Evolutionary conservation across 139 green algal species (phyloP).

Genomic region (Limnomonas spitsbergensis): DNA sequence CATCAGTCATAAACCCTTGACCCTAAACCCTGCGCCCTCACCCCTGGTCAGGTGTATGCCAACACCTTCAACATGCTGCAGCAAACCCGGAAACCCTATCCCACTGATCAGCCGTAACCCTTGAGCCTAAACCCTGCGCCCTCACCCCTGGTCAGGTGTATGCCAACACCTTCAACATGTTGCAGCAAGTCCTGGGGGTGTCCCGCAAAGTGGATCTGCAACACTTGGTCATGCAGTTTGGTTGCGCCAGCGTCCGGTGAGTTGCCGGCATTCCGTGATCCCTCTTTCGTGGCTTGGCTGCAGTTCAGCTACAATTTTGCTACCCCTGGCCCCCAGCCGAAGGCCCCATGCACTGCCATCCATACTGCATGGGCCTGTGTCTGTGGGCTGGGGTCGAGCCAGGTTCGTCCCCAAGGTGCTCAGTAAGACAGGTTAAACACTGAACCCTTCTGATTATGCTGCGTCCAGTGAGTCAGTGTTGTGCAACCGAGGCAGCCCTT

Average conservation of each 20-base stretch:
- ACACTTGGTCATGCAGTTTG: conserved; percentile 13
- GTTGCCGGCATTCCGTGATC: too few species aligned
- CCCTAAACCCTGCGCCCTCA: not conserved
- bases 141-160: conserved; percentile 9
- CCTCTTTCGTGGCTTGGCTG: too few species aligned
- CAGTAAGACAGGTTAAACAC: too few species aligned
- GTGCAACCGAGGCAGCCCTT: too few species aligned
- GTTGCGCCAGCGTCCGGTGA: conserved; percentile 2
- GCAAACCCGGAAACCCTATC: not conserved
- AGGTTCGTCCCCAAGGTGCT: too few species aligned
- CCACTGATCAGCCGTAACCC: not conserved
- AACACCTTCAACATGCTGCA: conserved; percentile 18
- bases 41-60: conserved; percentile 9
- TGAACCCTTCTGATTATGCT: too few species aligned
- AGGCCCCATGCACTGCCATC: too few species aligned
- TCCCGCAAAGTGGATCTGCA: not conserved
- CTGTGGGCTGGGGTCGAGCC: too few species aligned
- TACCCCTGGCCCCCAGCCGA: too few species aligned
- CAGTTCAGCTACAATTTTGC: too few species aligned
- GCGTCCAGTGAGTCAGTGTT: too few species aligned
- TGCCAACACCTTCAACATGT: conserved; percentile 13
- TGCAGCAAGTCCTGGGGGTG: conserved; percentile 8
- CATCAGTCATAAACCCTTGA: not conserved
- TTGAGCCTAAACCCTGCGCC: not conserved
- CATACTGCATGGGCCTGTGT: too few species aligned